Evolutionary conservation across 2,329 filamentous ascomycete species (phyloP).

Genomic region (Pseudogymnoascus sp.): DNA sequence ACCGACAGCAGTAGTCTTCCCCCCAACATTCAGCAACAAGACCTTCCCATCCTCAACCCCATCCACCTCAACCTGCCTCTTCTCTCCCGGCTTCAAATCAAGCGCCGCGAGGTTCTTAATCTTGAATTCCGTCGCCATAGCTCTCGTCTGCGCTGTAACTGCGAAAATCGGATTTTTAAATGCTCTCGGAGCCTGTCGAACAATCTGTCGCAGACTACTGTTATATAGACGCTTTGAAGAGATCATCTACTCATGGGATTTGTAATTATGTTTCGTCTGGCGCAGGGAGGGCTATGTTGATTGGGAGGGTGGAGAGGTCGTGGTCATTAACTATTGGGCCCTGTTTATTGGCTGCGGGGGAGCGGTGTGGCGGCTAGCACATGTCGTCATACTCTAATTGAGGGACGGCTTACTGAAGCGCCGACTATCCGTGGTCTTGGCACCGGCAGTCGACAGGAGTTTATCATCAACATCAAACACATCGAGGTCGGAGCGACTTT

Average conservation of each 20-base stretch:
- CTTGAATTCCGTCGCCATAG: slow-evolving; percentile 8
- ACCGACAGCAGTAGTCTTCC: slow-evolving; percentile 71
- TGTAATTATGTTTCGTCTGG: not conserved
- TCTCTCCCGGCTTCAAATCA: slow-evolving; percentile 70
- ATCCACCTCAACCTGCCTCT: slow-evolving; percentile 84
- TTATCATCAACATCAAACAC: not conserved
- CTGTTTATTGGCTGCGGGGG: slow-evolving; percentile 3
- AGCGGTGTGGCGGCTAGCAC: not conserved
- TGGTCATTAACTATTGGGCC: not conserved
- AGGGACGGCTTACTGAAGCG: not conserved
- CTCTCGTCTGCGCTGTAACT: not conserved
- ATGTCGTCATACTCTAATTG: slow-evolving; percentile 5
- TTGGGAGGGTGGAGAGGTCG: not conserved
- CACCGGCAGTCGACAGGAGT: not conserved
- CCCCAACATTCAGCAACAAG: slow-evolving; percentile 71
- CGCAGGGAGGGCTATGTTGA: not conserved
- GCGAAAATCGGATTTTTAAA: not conserved
- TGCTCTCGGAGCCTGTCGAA: not conserved
- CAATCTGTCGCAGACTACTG: slow-evolving; percentile 3
- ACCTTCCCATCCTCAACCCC: slow-evolving; percentile 83
- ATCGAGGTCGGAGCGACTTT: not conserved
- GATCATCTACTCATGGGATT: slow-evolving; percentile 3
- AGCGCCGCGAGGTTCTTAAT: slow-evolving; percentile 33
- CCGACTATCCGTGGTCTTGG: slow-evolving; percentile 4
- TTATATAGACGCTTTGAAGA: not conserved